phyloP scores from a whole-genome alignment of 345 rosid species.

The Salix purpurea region DNA sequence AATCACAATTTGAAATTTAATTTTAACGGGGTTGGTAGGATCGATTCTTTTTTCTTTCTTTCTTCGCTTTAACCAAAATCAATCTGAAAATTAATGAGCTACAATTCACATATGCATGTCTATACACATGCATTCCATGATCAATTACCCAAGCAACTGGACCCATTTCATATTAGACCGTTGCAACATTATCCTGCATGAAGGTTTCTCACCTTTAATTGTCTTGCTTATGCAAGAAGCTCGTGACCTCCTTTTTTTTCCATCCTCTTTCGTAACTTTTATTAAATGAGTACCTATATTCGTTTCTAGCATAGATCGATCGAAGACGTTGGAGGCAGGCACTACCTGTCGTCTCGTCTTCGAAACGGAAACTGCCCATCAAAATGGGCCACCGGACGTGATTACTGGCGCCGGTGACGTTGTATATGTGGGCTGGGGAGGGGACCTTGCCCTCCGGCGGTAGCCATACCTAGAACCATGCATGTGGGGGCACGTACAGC shows the following conservation, averaged over 20 bases:
- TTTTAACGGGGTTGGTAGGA: too few relatives aligned
- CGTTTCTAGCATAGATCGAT: not conserved
- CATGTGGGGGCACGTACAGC: not conserved
- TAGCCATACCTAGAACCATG: not conserved
- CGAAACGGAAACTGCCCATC: not conserved
- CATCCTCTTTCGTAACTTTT: too few relatives aligned
- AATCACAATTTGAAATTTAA: too few relatives aligned
- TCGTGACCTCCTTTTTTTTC: not conserved
- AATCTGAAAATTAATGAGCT: too few relatives aligned
- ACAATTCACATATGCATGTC: too few relatives aligned
- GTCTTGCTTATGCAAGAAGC: not conserved
- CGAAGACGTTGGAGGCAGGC: not conserved
- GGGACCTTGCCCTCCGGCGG: not conserved
- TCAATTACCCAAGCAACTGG: too few relatives aligned
- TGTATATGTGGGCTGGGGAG: not conserved
- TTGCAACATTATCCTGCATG: not conserved
- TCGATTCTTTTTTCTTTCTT: too few relatives aligned
- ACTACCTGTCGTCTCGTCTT: not conserved
- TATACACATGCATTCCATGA: too few relatives aligned
- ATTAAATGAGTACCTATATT: not conserved
- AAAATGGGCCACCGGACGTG: not conserved
- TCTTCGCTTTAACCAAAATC: too few relatives aligned
- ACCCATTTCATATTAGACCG: constrained; percentile 1
- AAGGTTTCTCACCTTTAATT: not conserved
- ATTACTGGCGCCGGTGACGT: too few relatives aligned